A percentile compares a stretch with the other conserved stretches of the same genome.
phyloP scores from a whole-genome alignment of 164 flowering plant species.

The Vitis rotundifolia region DNA sequence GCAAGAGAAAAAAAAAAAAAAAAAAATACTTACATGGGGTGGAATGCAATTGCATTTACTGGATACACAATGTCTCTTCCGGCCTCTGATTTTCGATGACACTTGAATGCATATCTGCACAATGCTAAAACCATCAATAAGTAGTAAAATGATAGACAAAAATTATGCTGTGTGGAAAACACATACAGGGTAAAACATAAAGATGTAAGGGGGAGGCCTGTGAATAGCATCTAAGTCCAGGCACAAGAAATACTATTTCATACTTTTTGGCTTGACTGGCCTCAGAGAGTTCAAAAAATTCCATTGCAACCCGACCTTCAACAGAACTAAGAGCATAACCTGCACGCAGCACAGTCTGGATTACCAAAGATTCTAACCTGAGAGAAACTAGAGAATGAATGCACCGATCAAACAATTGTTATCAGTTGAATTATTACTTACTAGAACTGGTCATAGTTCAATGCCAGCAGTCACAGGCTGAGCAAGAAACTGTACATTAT shows the following conservation, averaged over 20 bases:
- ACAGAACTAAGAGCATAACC: conserved; percentile 99
- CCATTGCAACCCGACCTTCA: conserved; percentile 98
- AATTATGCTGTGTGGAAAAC: background rate
- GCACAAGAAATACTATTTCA: conserved; percentile 14
- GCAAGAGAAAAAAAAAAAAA: background rate
- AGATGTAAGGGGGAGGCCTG: too few relatives aligned
- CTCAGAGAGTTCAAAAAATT: conserved; percentile 95
- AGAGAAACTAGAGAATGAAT: background rate
- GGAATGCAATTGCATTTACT: conserved; percentile 92
- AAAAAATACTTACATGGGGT: conserved; percentile 75
- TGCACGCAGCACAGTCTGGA: conserved; percentile 30
- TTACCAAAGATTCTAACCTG: conserved; percentile 1
- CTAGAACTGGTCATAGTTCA: background rate
- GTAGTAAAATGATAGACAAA: background rate
- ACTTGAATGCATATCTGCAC: conserved; percentile 95
- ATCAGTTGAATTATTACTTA: too few relatives aligned
- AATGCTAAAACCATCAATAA: conserved; percentile 7
- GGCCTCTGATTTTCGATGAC: conserved; percentile 93
- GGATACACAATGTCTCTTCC: conserved; percentile 95
- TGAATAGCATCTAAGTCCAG: too few relatives aligned
- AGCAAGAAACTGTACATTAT: background rate
- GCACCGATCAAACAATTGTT: too few relatives aligned
- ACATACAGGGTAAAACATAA: too few relatives aligned
- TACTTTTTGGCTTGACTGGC: conserved; percentile 96
- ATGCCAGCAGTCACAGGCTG: background rate